phyloP scores from a whole-genome alignment of 306 rosid genomes.

The Astragalus glycyphyllos region DNA sequence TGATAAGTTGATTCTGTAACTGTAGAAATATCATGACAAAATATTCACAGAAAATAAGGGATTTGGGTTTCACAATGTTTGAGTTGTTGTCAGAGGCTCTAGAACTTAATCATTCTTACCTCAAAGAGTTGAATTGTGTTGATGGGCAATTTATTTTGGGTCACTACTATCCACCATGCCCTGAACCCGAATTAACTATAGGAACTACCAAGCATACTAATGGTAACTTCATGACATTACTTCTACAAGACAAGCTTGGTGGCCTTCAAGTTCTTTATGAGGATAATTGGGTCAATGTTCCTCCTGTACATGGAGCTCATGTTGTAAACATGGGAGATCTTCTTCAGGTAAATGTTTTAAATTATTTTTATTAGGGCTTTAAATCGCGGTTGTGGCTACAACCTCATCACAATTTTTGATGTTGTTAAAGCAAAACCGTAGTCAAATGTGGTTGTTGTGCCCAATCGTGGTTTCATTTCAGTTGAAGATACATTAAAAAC shows the following conservation, averaged over 20 bases:
- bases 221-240: conserved; percentile 45
- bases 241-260: conserved; percentile 58
- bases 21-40: conserved; percentile 47
- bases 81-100: conserved; percentile 60
- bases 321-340: conserved; percentile 42
- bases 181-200: conserved; percentile 46
- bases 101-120: conserved; percentile 31
- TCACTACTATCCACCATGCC: conserved; percentile 43
- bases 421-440: no score
- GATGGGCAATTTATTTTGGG: conserved; percentile 34
- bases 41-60: conserved; percentile 48
- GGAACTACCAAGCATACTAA: conserved; percentile 44
- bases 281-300: conserved; percentile 38
- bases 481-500: no score
- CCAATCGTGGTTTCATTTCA: no score
- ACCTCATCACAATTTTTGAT: no score
- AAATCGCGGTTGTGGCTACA: no score
- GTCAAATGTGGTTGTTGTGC: no score
- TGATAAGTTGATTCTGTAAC: background rate
- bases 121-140: conserved; percentile 35
- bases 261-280: conserved; percentile 55
- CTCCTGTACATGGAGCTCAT: conserved; percentile 41
- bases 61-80: conserved; percentile 42
- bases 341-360: conserved; percentile 31
- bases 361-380: no score